These are phyloP conservation scores for Musa beccarii DNA, from an alignment of 176 grass and related monocot genomes.

Conservation along the genomic window DNA sequence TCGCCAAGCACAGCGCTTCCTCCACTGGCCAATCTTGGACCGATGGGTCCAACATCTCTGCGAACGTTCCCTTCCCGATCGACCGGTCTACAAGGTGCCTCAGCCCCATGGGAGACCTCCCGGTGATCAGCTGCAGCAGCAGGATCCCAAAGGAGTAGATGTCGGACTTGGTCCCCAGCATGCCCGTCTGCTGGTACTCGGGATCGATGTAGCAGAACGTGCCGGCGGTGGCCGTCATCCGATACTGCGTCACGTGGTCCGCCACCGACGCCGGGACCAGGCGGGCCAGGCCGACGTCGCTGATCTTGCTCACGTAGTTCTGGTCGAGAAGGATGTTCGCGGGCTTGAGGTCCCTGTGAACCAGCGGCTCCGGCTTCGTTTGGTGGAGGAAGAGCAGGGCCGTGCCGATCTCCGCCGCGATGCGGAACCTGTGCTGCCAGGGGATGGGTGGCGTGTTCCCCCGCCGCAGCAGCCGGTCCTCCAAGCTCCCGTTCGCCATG, in stretches of 20 bases:
- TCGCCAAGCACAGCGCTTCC: conserved; percentile 22
- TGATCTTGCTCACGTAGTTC: conserved; percentile 42
- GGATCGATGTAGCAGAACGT: conserved; percentile 49
- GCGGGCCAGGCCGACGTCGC: conserved; percentile 42
- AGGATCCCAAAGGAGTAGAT: conserved; percentile 36
- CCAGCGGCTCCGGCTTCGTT: conserved; percentile 32
- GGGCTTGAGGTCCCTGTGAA: conserved; percentile 38
- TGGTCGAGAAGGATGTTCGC: conserved; percentile 37
- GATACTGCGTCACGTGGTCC: conserved; percentile 31
- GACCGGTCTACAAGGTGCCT: conserved; percentile 13
- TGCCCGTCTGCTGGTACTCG: conserved; percentile 40
- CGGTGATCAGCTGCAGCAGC: conserved; percentile 40
- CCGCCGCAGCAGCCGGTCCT: conserved; percentile 28
- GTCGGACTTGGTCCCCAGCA: conserved; percentile 41
- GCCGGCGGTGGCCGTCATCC: conserved; percentile 32
- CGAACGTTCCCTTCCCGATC: conserved; percentile 18
- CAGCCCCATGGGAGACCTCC: conserved; percentile 31
- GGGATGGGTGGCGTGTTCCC: conserved; percentile 32
- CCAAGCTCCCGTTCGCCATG: conserved; percentile 47
- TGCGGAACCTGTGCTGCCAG: conserved; percentile 39
- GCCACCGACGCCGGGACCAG: conserved; percentile 29
- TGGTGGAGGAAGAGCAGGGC: conserved; percentile 41
- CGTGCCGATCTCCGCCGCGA: conserved; percentile 36
- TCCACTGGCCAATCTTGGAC: conserved; percentile 32
- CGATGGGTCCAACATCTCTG: conserved; percentile 26